Evolutionary conservation across 192 early-diverging fungal genomes (phyloP).

Genomic region (Gonapodya prolifera): DNA sequence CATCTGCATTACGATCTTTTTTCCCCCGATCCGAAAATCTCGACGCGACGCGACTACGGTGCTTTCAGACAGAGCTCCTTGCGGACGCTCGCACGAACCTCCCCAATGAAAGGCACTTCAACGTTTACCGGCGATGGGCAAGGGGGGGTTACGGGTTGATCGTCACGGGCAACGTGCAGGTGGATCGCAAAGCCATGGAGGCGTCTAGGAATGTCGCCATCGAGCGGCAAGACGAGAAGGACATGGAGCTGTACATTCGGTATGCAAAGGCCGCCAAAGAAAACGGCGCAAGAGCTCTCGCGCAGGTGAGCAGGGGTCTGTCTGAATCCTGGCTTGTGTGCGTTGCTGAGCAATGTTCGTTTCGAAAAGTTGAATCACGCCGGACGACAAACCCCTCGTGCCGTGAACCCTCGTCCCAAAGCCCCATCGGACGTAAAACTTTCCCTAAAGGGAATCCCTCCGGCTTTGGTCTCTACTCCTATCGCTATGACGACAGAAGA

Average conservation of each 20-base stretch:
- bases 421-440: not conserved
- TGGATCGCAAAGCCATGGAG: not conserved
- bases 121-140: not conserved
- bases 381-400: not conserved
- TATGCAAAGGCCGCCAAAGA: not conserved
- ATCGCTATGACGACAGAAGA: constrained; percentile 1
- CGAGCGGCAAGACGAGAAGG: not conserved
- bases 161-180: not conserved
- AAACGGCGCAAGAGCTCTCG: not conserved
- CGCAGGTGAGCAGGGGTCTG: not conserved
- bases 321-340: not conserved
- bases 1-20: too few species aligned
- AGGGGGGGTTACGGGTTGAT: not conserved
- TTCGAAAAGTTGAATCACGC: not conserved
- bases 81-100: constrained; percentile 1
- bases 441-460: not conserved
- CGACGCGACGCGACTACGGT: not conserved
- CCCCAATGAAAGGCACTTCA: not conserved
- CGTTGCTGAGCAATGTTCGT: not conserved
- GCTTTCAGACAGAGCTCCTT: not conserved
- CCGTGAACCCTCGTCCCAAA: constrained; percentile 1
- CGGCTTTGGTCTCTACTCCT: not conserved
- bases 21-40: not conserved
- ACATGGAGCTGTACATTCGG: not conserved
- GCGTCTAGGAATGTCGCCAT: not conserved